Base-by-base conservation (phyloP, 306 rosid species). In the Sophora flavescens region DNA sequence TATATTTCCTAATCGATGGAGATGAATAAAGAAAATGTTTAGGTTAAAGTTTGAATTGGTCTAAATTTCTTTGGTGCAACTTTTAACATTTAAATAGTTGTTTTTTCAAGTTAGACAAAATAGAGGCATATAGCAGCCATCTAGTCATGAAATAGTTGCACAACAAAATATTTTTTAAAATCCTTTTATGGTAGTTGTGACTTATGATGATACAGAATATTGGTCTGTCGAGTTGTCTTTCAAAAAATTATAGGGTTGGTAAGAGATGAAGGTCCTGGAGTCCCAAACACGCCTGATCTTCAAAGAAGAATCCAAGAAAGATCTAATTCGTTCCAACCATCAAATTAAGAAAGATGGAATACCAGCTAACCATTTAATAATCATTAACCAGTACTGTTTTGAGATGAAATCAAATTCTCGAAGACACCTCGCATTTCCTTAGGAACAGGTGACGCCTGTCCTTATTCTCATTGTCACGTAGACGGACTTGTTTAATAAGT, bases 241-340 rank as follows among this genome's bases (percentile, higher is more conserved):
- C 22, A 30, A 66, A 22, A 30, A 66, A 22, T 22, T 22, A 22
- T 22, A 66, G 67, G 80, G 80, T 64, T 39, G 65, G 66, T 64
- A 54, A 57, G 36, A 18, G 8, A 68, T 0, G 3, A 66, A 15
- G 35, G 35, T 11, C 8, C 7, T 67, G 61, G 60, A 38, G 48
- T 2, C 9, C 6, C 13, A 15, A 50, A 61, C 61, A 33, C 79
- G 64, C 63, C 41, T 58, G n/a, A n/a, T n/a, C 15, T 65, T 10
- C 9, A 67, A 63, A 30, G 69, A 61, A 63, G 35, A 64, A 72
- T 64, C 53, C 36, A 32, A 16, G 63, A 56, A 72, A 63, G 42
- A 13, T 41, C 41, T 3, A 14, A 13, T 17, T 68, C 18, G 15
- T 4, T 44, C 42, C 63, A 68, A 12, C 33, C 36, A 1, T 14